Evolutionary conservation across 2,329 filamentous ascomycete species (phyloP), one percentile per base, ranked within the genome.

Genomic region (Exserohilum rostratum): DNA sequence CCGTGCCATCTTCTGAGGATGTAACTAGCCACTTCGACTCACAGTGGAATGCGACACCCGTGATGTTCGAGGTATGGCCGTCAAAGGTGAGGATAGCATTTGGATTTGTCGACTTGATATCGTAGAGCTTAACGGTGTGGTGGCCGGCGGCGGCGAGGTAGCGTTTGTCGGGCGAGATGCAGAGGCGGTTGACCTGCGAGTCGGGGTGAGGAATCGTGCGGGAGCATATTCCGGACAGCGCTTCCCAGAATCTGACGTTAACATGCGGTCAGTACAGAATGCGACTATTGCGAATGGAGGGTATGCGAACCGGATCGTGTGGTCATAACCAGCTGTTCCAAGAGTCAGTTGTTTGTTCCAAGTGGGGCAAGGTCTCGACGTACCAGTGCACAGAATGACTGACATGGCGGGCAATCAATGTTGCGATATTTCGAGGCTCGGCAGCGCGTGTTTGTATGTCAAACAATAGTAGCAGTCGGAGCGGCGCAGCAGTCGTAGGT

Each of bases 21-120:
- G 95, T 99, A 15, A 98, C 95, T 90, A 99, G 97, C 95, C 95
- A 99, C 79, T 99, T 99, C 10, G 93, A 93, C 77, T 99, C 95
- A 75, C 93, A 98, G 76, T 99, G 95, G 74, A 99, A 99, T 10
- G 93, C 93, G 42, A 99, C 90, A 38, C 95, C 95, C 0, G 95
- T 99, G 72, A 99, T 89, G 70, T 99, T 99, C 64, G 88, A 91
- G 11, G 91, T 95, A 78, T 99, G 95, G 37, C 95, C 95, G 73
- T 98, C 93, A 69, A 99, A 98, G 17, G 90, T 93, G 69, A 98
- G 86, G 20, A 98, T 83, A 1, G 95, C 90, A 63, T 93, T 95
- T 2, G 95, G 93, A 69, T 98, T 98, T n/a, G 91, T 93, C 13
- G 92, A 96, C 72, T 96, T 96, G 81, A 98, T 96, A 72, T 99